phyloP scores from a whole-genome alignment of 2,329 filamentous ascomycete species.

The Drechslera avenae region DNA sequence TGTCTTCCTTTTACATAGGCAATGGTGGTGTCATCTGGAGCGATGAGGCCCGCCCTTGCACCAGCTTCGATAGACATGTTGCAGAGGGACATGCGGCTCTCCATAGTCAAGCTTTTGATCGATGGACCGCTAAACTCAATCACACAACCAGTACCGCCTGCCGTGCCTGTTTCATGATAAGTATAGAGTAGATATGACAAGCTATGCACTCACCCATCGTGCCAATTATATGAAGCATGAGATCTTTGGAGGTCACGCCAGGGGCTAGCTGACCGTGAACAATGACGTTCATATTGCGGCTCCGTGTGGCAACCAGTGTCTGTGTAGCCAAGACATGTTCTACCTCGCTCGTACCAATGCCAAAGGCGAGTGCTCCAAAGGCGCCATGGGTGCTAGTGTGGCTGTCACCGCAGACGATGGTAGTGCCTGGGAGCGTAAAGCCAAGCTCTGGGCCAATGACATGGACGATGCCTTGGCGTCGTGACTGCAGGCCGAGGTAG shows the following conservation, averaged over 20 bases:
- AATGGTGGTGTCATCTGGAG: conserved; percentile 91
- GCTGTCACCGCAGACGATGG: conserved; percentile 95
- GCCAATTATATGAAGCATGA: conserved; percentile 91
- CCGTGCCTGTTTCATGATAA: conserved; percentile 75
- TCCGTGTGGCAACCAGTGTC: conserved; percentile 89
- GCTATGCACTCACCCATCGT: conserved; percentile 16
- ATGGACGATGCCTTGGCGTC: conserved; percentile 97
- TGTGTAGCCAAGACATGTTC: conserved; percentile 98
- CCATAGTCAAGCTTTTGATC: conserved; percentile 88
- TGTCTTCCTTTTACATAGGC: conserved; percentile 93
- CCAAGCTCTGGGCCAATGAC: conserved; percentile 98
- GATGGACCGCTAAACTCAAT: conserved; percentile 98
- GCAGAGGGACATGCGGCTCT: conserved; percentile 98
- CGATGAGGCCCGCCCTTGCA: conserved; percentile 94
- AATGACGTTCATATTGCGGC: conserved; percentile 98
- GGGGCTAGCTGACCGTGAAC: conserved; percentile 88
- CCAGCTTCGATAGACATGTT: conserved; percentile 99
- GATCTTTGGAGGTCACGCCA: conserved; percentile 94
- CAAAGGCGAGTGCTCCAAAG: conserved; percentile 92
- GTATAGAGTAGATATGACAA: too few relatives aligned
- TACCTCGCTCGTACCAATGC: conserved; percentile 97
- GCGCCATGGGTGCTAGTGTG: conserved; percentile 98
- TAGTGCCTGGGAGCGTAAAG: conserved; percentile 96
- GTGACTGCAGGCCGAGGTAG: conserved; percentile 95
- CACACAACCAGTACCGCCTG: conserved; percentile 89